phyloP scores from a whole-genome alignment of 2,329 filamentous ascomycete species.

The Spiromastix sp. region DNA sequence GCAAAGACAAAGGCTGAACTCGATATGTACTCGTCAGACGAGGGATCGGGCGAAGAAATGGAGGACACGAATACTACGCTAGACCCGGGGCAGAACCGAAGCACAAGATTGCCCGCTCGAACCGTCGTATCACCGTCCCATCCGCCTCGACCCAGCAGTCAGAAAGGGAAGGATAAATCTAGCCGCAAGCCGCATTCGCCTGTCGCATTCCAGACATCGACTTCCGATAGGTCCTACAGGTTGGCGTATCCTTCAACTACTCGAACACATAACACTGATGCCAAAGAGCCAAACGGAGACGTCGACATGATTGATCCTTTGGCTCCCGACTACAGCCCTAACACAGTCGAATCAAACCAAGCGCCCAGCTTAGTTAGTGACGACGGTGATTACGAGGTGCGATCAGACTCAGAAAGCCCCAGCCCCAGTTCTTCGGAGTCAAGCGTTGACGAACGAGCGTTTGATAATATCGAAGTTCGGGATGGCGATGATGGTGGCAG shows the following conservation, averaged over 20 bases:
- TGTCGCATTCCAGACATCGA: conserved; percentile 28
- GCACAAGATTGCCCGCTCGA: conserved; percentile 44
- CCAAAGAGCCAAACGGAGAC: conserved; percentile 23
- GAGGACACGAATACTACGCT: conserved; percentile 15
- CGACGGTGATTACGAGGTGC: conserved; percentile 60
- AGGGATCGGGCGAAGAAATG: conserved; percentile 27
- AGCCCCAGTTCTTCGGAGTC: conserved; percentile 34
- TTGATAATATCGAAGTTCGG: conserved; percentile 35
- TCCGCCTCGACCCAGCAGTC: conserved; percentile 44
- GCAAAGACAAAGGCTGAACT: conserved; percentile 33
- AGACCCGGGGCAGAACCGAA: conserved; percentile 15
- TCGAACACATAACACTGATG: conserved; percentile 32
- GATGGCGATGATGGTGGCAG: conserved; percentile 31
- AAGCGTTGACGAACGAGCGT: conserved; percentile 44
- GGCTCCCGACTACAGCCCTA: conserved; percentile 53
- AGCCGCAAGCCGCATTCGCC: conserved; percentile 30
- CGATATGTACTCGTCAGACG: conserved; percentile 29
- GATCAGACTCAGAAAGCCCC: conserved; percentile 56
- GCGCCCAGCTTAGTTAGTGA: conserved; percentile 72
- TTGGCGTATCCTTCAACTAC: conserved; percentile 23
- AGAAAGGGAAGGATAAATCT: conserved; percentile 42
- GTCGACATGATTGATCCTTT: conserved; percentile 35
- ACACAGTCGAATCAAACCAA: conserved; percentile 61
- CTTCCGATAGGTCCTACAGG: conserved; percentile 14
- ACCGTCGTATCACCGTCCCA: conserved; percentile 44